Base-by-base conservation (phyloP, 164 flowering plant species). In the Nymphaea colorata region DNA sequence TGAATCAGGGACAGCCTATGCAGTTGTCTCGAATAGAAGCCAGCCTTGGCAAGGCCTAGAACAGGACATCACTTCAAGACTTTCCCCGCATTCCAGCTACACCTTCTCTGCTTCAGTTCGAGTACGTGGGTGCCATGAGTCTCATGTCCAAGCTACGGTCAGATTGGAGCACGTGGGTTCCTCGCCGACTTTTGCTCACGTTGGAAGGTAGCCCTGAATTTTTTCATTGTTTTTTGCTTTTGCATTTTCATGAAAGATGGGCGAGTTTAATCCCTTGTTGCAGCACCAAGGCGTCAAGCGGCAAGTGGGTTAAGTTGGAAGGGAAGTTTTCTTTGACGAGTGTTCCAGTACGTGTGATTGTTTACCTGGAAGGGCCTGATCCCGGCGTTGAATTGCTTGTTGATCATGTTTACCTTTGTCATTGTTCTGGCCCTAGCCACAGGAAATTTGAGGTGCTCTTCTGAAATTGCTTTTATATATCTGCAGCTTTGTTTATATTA, bases 31-130 rank as follows among this genome's bases (percentile, higher is more conserved):
- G 16, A 82, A 86, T 75, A 86, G 96, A 17, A 87, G 72, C 25
- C 82, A 87, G 64, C 67, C 76, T 66, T 93, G 98, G 98, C 96
- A 93, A 64, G 92, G 97, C 51, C 77, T 91, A 71, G 96, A 91
- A 64, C 98, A 93, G 74, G 97, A 93, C 76, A 88, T 93, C 69
- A 89, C 97, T 41, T 61, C 59, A 67, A 77, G 75, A 71, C 80
- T 89, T 68, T 82, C 80, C 18, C 79, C 79, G 3, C 86, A 87
- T 68, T 71, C 72, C 47, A 75, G 80, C 42, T 91, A 88, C 67
- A 67, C 65, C 3, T 85, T 93, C 69, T 82, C 85, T 70, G 91
- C 94, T 64, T 64, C 43, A 67, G 95, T 93, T 70, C 83, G 88
- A 64, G 87, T 89, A 4, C 83, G 86, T 0, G 94, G 93, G 43